A percentile compares a stretch with the other conserved stretches of the same genome.
phyloP scores from a whole-genome alignment of 805 yeast genomes.

The Spathaspora boniae region DNA sequence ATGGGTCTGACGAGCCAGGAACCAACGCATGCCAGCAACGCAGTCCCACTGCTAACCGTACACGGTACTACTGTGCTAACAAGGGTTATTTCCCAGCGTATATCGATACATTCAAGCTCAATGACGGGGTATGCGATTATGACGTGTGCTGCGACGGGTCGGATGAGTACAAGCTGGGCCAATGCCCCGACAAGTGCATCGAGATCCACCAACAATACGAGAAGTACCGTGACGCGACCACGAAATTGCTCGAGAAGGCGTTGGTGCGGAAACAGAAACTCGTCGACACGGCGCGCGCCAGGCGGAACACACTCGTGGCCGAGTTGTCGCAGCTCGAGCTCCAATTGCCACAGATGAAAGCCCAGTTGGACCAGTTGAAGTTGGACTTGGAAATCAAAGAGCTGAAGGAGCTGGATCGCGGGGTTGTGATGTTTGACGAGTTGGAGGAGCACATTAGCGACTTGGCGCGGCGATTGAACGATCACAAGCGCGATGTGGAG shows the following conservation, averaged over 20 bases:
- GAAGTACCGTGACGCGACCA: conserved; percentile 9
- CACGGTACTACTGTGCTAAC: conserved; percentile 70
- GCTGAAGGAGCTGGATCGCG: conserved; percentile 7
- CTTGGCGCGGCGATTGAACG: conserved; percentile 9
- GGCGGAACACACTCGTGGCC: conserved; percentile 13
- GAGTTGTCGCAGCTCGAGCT: conserved; percentile 7
- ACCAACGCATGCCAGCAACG: conserved; percentile 68
- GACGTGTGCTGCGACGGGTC: conserved; percentile 90
- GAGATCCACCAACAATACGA: conserved; percentile 43
- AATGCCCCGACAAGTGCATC: conserved; percentile 56
- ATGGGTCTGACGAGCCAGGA: conserved; percentile 97
- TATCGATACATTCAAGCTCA: conserved; percentile 65
- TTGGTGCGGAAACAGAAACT: conserved; percentile 27
- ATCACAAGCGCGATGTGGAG: conserved; percentile 11
- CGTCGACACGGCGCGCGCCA: conserved; percentile 16
- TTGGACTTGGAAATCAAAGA: conserved; percentile 6
- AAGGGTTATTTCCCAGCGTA: conserved; percentile 61
- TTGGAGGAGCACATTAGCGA: conserved; percentile 15
- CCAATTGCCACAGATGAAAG: background rate
- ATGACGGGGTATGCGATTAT: conserved; percentile 92
- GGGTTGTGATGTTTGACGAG: conserved; percentile 16
- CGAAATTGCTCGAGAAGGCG: conserved; percentile 20
- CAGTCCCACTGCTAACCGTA: conserved; percentile 8
- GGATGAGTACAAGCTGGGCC: conserved; percentile 58
- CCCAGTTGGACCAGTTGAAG: conserved; percentile 4